Evolutionary conservation across 257 asterid genomes (phyloP).

Genomic region (Nicotiana benthamiana): DNA sequence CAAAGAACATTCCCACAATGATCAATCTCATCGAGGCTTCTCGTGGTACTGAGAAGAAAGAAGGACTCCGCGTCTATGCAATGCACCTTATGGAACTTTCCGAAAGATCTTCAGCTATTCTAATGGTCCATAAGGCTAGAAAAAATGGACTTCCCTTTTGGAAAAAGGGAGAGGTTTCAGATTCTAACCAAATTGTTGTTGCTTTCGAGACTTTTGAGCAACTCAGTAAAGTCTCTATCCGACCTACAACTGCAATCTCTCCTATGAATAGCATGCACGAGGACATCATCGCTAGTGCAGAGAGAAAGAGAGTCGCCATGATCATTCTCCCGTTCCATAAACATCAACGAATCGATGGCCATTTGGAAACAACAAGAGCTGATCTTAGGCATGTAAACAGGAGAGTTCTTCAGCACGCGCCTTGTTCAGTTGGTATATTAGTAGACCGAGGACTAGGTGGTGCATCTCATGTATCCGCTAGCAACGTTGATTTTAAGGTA

Average conservation of each 20-base stretch:
- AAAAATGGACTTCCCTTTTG: slow-evolving; percentile 51
- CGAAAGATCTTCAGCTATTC: slow-evolving; percentile 45
- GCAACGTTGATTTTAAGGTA: slow-evolving; percentile 32
- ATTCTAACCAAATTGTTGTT: slow-evolving; percentile 34
- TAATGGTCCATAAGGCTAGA: slow-evolving; percentile 54
- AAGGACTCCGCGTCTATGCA: slow-evolving; percentile 48
- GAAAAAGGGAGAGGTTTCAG: slow-evolving; percentile 14
- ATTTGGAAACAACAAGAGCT: slow-evolving; percentile 34
- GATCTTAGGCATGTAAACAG: slow-evolving; percentile 30
- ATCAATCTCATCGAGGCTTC: slow-evolving; percentile 54
- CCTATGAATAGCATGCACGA: slow-evolving; percentile 39
- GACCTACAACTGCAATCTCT: slow-evolving; percentile 50
- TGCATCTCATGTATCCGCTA: slow-evolving; percentile 36
- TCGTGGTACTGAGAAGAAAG: slow-evolving; percentile 35
- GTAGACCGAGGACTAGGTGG: slow-evolving; percentile 56
- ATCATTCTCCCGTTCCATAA: slow-evolving; percentile 47
- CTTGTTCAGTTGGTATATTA: slow-evolving; percentile 43
- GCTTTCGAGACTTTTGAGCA: slow-evolving; percentile 47
- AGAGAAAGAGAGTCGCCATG: slow-evolving; percentile 22
- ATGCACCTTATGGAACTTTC: slow-evolving; percentile 61
- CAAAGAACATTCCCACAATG: slow-evolving; percentile 34
- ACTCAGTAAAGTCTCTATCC: slow-evolving; percentile 40
- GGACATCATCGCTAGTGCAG: slow-evolving; percentile 38
- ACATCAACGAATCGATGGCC: slow-evolving; percentile 42
- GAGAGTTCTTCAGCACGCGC: slow-evolving; percentile 33